Base-by-base conservation (phyloP, 352 stramenopile species). In the Globisporangium paddicum region DNA sequence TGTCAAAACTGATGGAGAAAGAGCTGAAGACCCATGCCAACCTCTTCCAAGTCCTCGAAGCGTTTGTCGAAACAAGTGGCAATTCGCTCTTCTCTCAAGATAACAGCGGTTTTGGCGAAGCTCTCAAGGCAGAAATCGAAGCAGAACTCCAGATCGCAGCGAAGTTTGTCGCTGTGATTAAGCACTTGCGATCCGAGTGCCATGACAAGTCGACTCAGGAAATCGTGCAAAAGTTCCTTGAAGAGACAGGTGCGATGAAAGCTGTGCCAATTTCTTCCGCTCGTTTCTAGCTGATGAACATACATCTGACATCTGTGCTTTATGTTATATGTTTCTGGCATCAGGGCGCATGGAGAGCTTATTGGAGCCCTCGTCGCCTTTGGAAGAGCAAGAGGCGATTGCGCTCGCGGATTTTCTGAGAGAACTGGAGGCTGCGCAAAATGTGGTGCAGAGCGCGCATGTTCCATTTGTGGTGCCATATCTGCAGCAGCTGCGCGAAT, bases 381-480 rank as follows among this genome's bases (percentile, higher is more conserved):
- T 69, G 16, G 71, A 91, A 26, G 82, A 88, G 9, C 72, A 68
- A 1, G 72, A 81, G n/a, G 72, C 82, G 13, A 66, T 91, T 25
- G 73, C 73, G 3, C 55, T 95, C 1, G 81, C 82, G 9, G 79
- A 82, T 37, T 89, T 93, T 32, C 49, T 95, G 10, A 65, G 71
- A 14, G 76, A 89, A 50, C 74, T 95, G 1, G 75, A 83, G 30
- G 73, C 69, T 13, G 78, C 69, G 9, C 72, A 92, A 57, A 69
- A 65, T n/a, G 62, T 89, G 28, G 74, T 83, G 14, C 60, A 77
- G 35, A 91, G 76, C 45, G 58, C 55, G 25, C 63, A 84, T 45
- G 70, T 90, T 23, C 69, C 82, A 16, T 86, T 95, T 45, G 78
- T 95, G 6, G 76, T 75, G 9, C 83, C 86, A 25, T 93, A 92